phyloP scores from a whole-genome alignment of 768 basidiomycete species.

The Lactarius evosmus region DNA sequence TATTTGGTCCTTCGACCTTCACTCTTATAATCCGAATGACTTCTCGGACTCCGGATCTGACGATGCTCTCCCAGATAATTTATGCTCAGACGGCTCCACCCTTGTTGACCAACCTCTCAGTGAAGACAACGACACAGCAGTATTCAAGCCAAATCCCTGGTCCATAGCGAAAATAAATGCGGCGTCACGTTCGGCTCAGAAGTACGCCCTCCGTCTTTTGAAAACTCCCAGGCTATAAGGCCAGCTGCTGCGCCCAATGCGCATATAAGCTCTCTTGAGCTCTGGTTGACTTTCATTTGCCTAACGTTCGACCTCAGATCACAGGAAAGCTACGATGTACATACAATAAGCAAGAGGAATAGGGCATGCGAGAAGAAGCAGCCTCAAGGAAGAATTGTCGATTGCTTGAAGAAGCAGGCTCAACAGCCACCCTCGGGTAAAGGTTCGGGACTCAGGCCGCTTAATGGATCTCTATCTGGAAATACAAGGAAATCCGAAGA shows the following conservation, averaged over 20 bases:
- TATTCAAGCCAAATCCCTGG: slow-evolving; percentile 76
- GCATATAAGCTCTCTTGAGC: slow-evolving; percentile 10
- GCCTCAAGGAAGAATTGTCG: slow-evolving; percentile 40
- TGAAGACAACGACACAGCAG: slow-evolving; percentile 48
- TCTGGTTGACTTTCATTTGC: neutral
- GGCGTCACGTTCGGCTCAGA: slow-evolving; percentile 41
- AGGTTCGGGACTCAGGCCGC: slow-evolving; percentile 16
- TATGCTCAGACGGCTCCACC: slow-evolving; percentile 19
- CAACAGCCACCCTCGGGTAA: slow-evolving; percentile 20
- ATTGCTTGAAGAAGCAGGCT: slow-evolving; percentile 47
- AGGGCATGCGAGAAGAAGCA: slow-evolving; percentile 19
- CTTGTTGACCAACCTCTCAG: slow-evolving; percentile 39
- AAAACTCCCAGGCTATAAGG: neutral
- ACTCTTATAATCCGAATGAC: slow-evolving; percentile 30
- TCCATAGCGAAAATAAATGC: slow-evolving; percentile 80
- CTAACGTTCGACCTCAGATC: slow-evolving; percentile 6
- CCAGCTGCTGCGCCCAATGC: neutral
- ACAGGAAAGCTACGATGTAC: neutral
- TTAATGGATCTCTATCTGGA: neutral
- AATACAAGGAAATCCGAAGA: neutral
- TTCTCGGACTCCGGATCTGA: slow-evolving; percentile 30
- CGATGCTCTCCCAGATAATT: slow-evolving; percentile 15
- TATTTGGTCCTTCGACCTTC: slow-evolving; percentile 36
- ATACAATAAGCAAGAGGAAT: neutral
- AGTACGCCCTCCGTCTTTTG: slow-evolving; percentile 10